Percentiles rank a stretch among this genome's conserved stretches.
phyloP scores from a whole-genome alignment of 495 filamentous ascomycete genomes.

The Penicillium riverlandense region DNA sequence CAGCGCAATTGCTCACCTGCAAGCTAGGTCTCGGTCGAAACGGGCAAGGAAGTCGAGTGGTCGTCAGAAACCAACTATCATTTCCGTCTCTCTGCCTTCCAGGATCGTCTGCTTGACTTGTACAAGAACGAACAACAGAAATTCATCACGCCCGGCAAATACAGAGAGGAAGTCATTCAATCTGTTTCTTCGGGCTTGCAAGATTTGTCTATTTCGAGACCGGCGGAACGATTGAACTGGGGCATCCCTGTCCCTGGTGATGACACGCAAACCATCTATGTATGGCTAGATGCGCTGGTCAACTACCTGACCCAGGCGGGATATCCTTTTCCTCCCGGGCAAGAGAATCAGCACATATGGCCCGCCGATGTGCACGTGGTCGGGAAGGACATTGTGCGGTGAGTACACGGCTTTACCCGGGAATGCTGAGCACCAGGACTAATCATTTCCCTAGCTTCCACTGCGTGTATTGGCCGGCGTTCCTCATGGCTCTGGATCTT shows the following conservation, averaged over 20 bases:
- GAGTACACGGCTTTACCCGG: slow-evolving; percentile 11
- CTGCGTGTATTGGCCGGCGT: slow-evolving; percentile 95
- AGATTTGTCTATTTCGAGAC: slow-evolving; percentile 87
- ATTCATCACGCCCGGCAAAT: slow-evolving; percentile 60
- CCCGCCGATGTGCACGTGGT: slow-evolving; percentile 88
- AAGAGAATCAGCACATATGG: slow-evolving; percentile 62
- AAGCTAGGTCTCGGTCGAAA: slow-evolving; percentile 64
- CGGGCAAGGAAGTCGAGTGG: slow-evolving; percentile 90
- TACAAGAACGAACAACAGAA: slow-evolving; percentile 59
- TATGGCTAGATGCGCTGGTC: slow-evolving; percentile 93
- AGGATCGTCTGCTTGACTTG: slow-evolving; percentile 65
- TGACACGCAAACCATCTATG: slow-evolving; percentile 84
- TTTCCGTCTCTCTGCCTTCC: slow-evolving; percentile 80
- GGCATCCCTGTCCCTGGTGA: slow-evolving; percentile 87
- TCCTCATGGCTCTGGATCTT: slow-evolving; percentile 82
- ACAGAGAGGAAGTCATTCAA: slow-evolving; percentile 62
- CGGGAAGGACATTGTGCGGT: slow-evolving; percentile 90
- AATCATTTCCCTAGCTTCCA: slow-evolving; percentile 56
- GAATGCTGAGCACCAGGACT: slow-evolving; percentile 1
- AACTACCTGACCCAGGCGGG: slow-evolving; percentile 87
- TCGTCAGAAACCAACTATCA: slow-evolving; percentile 91
- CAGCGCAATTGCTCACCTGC: slow-evolving; percentile 8
- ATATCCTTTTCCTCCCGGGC: slow-evolving; percentile 70
- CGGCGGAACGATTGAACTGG: slow-evolving; percentile 71
- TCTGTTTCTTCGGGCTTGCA: slow-evolving; percentile 62